These are phyloP conservation scores for Ophiostoma quercus DNA, from an alignment of 2,329 filamentous ascomycete species.

Conservation along the genomic window DNA sequence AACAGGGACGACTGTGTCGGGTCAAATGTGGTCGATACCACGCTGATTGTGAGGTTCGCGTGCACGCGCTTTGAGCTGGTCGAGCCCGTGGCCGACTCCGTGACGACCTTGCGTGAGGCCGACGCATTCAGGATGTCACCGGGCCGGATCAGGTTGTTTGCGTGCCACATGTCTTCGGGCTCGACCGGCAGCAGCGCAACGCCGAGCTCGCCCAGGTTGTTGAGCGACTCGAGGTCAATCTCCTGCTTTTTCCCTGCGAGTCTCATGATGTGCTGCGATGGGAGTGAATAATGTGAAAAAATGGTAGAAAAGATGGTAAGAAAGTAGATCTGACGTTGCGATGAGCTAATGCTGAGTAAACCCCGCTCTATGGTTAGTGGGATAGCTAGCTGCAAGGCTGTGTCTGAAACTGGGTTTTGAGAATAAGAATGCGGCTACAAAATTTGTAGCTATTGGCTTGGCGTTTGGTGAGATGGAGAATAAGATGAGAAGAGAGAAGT, in stretches of 20 bases:
- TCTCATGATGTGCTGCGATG: background rate
- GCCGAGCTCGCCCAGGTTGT: background rate
- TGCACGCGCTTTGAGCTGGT: slow-evolving; percentile 49
- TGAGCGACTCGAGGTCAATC: background rate
- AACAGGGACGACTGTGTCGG: slow-evolving; percentile 51
- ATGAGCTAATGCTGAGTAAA: background rate
- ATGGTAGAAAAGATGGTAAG: too few relatives aligned
- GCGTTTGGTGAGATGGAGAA: background rate
- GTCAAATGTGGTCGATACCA: slow-evolving; percentile 56
- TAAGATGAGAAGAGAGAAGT: background rate
- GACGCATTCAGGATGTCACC: slow-evolving; percentile 52
- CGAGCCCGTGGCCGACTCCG: slow-evolving; percentile 43
- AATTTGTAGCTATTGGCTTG: background rate
- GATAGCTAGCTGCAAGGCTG: slow-evolving; percentile 3
- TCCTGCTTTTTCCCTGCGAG: background rate
- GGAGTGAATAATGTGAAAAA: background rate
- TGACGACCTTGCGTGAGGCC: slow-evolving; percentile 51
- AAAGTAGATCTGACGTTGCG: background rate
- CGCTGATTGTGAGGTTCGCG: slow-evolving; percentile 52
- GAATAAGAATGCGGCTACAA: too few relatives aligned
- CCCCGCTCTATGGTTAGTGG: background rate
- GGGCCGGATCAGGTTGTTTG: slow-evolving; percentile 54
- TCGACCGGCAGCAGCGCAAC: background rate
- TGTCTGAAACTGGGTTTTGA: too few relatives aligned
- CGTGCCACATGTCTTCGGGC: slow-evolving; percentile 44